Base-by-base conservation (phyloP, 208 protist genomes). In the Porcisia hertigi region DNA sequence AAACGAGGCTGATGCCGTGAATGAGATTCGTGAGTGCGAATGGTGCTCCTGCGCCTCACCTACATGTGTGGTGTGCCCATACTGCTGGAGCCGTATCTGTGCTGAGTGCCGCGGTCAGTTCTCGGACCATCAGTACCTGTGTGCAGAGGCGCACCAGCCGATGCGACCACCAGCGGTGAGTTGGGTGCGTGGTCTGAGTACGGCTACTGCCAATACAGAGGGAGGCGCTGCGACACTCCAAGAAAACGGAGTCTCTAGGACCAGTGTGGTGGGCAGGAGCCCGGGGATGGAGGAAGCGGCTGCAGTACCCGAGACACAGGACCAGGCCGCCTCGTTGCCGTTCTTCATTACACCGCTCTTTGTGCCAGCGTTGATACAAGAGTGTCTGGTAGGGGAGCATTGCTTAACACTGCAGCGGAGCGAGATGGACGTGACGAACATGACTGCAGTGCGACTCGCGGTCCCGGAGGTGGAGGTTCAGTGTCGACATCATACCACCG, bases 111-210 rank as follows among this genome's bases (percentile, higher is more conserved):
- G 76, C 49, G 86, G 86, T 0, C 75, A 80, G 49, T 90, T 90
- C 66, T 79, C 79, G 20, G 81, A 86, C 25, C 86, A 90, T 64
- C 71, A 81, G 45, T 90, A 78, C 55, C 76, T 90, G 6, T 90
- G 86, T 60, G 36, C 76, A 18, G 76, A 76, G 45, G 55, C 45
- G 57, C 72, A 81, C 18, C 60, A 74, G 16, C 70, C 60, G 6
- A 69, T 65, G 1, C 45, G 34, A 52, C 73, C 54, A 30, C 69
- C 71, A 14, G 20, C 60, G 3, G 71, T 57, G 25, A 71, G 73
- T 7, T 69, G 59, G 73, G 54, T 73, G 12, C 57, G 58, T 39
- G 71, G 63, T 34, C 53, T 34, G 49, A 67, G 63, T 52, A 52
- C 39, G 5, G 23, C 63, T 36, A 52, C 63, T 7, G 23, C 23